Evolutionary conservation across 768 basidiomycete species (phyloP).

Genomic region (Tylopilus plumbeoviolaceoides): DNA sequence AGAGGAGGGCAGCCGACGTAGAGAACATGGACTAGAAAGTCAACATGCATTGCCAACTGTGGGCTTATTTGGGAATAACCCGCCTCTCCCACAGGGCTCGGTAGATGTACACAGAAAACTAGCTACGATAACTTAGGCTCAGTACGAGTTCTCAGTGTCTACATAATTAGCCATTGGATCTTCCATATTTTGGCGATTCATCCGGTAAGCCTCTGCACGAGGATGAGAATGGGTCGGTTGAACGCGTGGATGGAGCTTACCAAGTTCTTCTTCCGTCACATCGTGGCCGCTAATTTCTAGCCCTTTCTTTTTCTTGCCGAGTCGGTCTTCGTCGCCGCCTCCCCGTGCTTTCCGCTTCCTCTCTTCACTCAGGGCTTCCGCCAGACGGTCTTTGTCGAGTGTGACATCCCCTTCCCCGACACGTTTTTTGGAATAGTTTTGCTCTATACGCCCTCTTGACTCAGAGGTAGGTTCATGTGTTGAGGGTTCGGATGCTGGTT

Average conservation of each 20-base stretch:
- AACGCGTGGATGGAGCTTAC: constrained; percentile 37
- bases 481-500: constrained; percentile 24
- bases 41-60: constrained; percentile 13
- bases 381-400: constrained; percentile 66
- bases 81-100: neutral
- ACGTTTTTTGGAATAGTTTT: constrained; percentile 74
- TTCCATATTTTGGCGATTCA: constrained; percentile 63
- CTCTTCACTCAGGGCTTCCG: constrained; percentile 71
- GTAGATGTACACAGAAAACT: neutral
- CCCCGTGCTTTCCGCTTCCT: constrained; percentile 69
- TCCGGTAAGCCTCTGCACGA: constrained; percentile 82
- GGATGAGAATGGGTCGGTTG: neutral
- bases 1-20: constrained; percentile 63
- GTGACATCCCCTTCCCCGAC: constrained; percentile 79
- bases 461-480: constrained; percentile 30
- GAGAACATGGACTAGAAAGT: constrained; percentile 39
- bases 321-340: constrained; percentile 49
- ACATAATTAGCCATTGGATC: constrained; percentile 95
- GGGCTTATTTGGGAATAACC: constrained; percentile 20
- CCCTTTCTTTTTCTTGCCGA: constrained; percentile 58
- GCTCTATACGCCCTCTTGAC: constrained; percentile 45
- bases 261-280: constrained; percentile 85
- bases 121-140: too few relatives aligned
- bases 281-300: constrained; percentile 58
- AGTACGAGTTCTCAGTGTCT: constrained; percentile 49